phyloP scores from a whole-genome alignment of 129 eudicot species.

The Daucus carota region DNA sequence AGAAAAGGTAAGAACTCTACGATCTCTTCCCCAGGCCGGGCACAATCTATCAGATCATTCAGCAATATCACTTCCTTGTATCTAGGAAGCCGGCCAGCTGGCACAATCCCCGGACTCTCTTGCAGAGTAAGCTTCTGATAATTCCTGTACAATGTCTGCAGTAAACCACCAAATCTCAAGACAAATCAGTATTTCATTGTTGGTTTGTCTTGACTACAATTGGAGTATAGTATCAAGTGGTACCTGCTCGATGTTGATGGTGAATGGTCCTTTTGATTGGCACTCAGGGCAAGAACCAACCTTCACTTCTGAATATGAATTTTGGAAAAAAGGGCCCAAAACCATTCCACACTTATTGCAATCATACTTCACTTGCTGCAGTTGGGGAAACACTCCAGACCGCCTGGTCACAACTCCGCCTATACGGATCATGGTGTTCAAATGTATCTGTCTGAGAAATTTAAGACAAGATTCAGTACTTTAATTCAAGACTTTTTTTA shows the following conservation, averaged over 20 bases:
- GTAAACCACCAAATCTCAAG: constrained; percentile 5
- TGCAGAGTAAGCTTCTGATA: constrained; percentile 95
- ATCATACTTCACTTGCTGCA: constrained; percentile 95
- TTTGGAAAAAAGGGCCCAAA: constrained; percentile 91
- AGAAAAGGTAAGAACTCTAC: constrained; percentile 32
- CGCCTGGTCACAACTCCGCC: constrained; percentile 98
- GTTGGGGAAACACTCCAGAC: constrained; percentile 97
- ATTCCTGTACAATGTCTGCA: constrained; percentile 86
- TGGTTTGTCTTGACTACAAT: constrained; percentile 5
- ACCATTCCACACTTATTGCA: constrained; percentile 87
- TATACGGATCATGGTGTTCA: constrained; percentile 93
- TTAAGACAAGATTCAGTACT: neutral
- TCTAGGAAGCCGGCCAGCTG: constrained; percentile 96
- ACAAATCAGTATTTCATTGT: neutral
- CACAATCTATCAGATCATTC: constrained; percentile 95
- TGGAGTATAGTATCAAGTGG: constrained; percentile 1
- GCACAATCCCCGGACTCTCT: constrained; percentile 99
- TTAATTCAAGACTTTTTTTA: neutral
- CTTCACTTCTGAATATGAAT: constrained; percentile 92
- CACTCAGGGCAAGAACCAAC: constrained; percentile 99
- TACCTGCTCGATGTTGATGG: constrained; percentile 95
- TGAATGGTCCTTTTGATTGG: constrained; percentile 97
- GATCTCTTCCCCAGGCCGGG: constrained; percentile 98
- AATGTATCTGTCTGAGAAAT: constrained; percentile 74
- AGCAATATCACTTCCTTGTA: constrained; percentile 93